phyloP scores from a whole-genome alignment of 1,284 basidiomycete genomes.

The Pseudomicrostroma phylloplanum region DNA sequence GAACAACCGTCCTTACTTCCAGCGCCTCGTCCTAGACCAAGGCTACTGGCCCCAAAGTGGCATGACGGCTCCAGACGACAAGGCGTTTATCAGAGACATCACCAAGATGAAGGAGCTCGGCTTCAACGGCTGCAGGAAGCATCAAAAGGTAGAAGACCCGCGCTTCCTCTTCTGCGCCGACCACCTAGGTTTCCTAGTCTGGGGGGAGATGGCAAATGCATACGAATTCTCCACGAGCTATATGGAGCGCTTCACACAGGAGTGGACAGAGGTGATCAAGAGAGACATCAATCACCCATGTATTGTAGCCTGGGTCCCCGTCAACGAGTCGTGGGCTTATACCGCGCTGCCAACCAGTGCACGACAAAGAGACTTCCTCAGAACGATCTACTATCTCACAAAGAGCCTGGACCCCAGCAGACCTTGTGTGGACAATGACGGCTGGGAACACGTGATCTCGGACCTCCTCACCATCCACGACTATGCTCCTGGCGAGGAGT shows the following conservation, averaged over 20 bases:
- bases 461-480: slow-evolving; percentile 28
- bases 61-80: slow-evolving; percentile 19
- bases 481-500: slow-evolving; percentile 11
- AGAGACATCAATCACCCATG: slow-evolving; percentile 29
- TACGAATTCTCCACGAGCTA: slow-evolving; percentile 25
- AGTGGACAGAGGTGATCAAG: slow-evolving; percentile 29
- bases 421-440: slow-evolving; percentile 28
- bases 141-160: slow-evolving; percentile 29
- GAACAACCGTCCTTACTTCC: slow-evolving; percentile 32
- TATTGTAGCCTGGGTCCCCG: slow-evolving; percentile 29
- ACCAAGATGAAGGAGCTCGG: slow-evolving; percentile 27
- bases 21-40: slow-evolving; percentile 29
- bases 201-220: slow-evolving; percentile 34
- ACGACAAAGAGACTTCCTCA: slow-evolving; percentile 22
- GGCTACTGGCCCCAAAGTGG: slow-evolving; percentile 28
- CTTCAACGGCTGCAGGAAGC: slow-evolving; percentile 28
- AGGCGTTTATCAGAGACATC: slow-evolving; percentile 20
- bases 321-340: slow-evolving; percentile 32
- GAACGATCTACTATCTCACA: slow-evolving; percentile 24
- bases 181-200: slow-evolving; percentile 27
- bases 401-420: slow-evolving; percentile 27
- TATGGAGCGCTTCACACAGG: slow-evolving; percentile 22
- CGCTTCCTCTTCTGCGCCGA: slow-evolving; percentile 25
- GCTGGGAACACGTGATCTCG: slow-evolving; percentile 30
- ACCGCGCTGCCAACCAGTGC: slow-evolving; percentile 18